Conservation (phyloP, 176 grass and related monocot species). For the Musa troglodytarum region DNA sequence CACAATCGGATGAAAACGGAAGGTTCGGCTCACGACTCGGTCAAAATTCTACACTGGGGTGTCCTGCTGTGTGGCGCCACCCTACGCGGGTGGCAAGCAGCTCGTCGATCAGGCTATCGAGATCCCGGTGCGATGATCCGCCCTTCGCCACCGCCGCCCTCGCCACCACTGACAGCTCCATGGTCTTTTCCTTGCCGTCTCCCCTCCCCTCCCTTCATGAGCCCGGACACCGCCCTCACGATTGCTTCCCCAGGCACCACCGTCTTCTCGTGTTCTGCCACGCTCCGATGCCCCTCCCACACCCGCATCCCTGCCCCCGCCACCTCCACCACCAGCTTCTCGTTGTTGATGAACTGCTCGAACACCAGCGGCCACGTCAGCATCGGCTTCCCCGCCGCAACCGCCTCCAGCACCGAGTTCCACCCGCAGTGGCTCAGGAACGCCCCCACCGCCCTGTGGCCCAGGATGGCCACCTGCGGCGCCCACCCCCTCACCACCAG, state of each 20-base stretch:
- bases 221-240: conserved; percentile 24
- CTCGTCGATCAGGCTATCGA: conserved; percentile 47
- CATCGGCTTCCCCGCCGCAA: conserved; percentile 44
- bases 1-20: too few relatives aligned
- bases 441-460: conserved; percentile 45
- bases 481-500: conserved; percentile 57
- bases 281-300: conserved; percentile 45
- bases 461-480: conserved; percentile 63
- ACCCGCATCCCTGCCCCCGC: conserved; percentile 32
- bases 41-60: too few relatives aligned
- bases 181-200: conserved; percentile 20
- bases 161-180: conserved; percentile 29
- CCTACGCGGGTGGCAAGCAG: not conserved
- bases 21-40: too few relatives aligned
- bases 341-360: conserved; percentile 94
- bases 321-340: conserved; percentile 56
- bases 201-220: conserved; percentile 39
- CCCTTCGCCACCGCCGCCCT: conserved; percentile 27
- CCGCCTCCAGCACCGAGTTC: conserved; percentile 68
- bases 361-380: conserved; percentile 90
- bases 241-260: conserved; percentile 44
- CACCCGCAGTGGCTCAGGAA: conserved; percentile 70
- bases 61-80: not conserved
- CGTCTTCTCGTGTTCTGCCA: conserved; percentile 15
- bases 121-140: conserved; percentile 45